These are phyloP conservation scores for Hansenula lynferdii DNA, from an alignment of 1,139 yeast genomes.

Conservation along the genomic window DNA sequence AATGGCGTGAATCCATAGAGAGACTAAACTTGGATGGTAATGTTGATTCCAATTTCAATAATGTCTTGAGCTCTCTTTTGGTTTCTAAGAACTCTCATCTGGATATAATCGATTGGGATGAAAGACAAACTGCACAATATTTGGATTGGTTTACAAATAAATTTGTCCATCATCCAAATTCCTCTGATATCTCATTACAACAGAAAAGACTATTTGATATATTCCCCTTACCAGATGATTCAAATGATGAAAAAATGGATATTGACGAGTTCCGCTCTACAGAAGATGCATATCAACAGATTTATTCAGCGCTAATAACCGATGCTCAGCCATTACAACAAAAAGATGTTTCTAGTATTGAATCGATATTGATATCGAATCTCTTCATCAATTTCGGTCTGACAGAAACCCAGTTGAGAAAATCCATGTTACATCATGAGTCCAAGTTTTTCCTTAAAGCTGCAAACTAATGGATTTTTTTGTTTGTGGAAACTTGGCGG, in stretches of 20 bases:
- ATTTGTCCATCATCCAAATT: slow-evolving; percentile 19
- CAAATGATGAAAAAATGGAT: not conserved
- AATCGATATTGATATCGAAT: no score
- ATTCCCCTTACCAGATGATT: slow-evolving; percentile 27
- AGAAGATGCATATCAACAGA: slow-evolving; percentile 1
- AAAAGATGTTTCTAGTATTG: no score
- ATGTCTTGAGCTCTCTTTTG: slow-evolving; percentile 3
- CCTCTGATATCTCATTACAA: slow-evolving; percentile 25
- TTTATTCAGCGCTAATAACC: not conserved
- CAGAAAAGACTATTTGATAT: slow-evolving; percentile 35
- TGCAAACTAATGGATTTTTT: no score
- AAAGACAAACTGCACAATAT: slow-evolving; percentile 34
- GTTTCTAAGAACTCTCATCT: slow-evolving; percentile 5
- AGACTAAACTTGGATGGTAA: slow-evolving; percentile 3
- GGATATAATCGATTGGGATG: slow-evolving; percentile 36
- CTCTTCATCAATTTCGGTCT: slow-evolving; percentile 9
- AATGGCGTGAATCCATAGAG: slow-evolving; percentile 9
- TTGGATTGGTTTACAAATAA: slow-evolving; percentile 40
- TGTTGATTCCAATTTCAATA: slow-evolving; percentile 3
- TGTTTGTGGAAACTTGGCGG: not conserved
- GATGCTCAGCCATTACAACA: no score
- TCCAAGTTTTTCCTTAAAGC: no score
- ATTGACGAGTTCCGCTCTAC: slow-evolving; percentile 1
- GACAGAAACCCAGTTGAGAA: slow-evolving; percentile 3
- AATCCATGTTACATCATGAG: not conserved